Evolutionary conservation across 2,329 filamentous ascomycete species (phyloP).

Genomic region (Parastagonospora avenae): DNA sequence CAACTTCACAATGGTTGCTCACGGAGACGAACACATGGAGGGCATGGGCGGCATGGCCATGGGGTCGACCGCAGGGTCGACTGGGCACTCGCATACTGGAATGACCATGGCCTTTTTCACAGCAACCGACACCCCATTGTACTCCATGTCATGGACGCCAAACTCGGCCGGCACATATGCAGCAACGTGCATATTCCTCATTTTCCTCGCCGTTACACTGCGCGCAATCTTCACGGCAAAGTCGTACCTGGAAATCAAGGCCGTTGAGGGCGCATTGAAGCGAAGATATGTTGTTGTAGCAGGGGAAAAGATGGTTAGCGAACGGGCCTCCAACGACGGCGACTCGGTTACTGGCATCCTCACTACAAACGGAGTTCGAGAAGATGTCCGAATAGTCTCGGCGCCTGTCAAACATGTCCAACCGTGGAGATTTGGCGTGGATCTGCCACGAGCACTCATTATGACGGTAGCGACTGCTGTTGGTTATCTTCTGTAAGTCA

Average conservation of each 20-base stretch:
- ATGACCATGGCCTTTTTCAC: slow-evolving; percentile 71
- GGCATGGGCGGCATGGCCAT: slow-evolving; percentile 26
- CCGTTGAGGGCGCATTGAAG: slow-evolving; percentile 72
- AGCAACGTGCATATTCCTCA: slow-evolving; percentile 89
- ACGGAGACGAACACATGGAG: slow-evolving; percentile 34
- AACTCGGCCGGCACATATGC: slow-evolving; percentile 73
- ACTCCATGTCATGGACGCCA: slow-evolving; percentile 76
- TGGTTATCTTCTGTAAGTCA: slow-evolving; percentile 81
- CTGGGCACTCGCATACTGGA: slow-evolving; percentile 20
- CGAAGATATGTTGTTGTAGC: slow-evolving; percentile 78
- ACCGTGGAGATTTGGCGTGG: slow-evolving; percentile 82
- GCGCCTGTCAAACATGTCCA: slow-evolving; percentile 58
- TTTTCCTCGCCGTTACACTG: slow-evolving; percentile 72
- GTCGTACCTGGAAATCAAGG: slow-evolving; percentile 64
- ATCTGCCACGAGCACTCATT: slow-evolving; percentile 73
- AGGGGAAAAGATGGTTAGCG: slow-evolving; percentile 64
- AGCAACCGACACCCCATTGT: slow-evolving; percentile 66
- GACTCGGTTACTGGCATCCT: slow-evolving; percentile 69
- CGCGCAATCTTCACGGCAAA: slow-evolving; percentile 76
- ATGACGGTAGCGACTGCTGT: slow-evolving; percentile 76
- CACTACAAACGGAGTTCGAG: slow-evolving; percentile 78
- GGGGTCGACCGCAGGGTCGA: slow-evolving; percentile 14
- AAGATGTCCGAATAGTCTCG: slow-evolving; percentile 76
- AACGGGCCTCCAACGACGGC: slow-evolving; percentile 58
- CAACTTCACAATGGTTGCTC: slow-evolving; percentile 36